Evolutionary conservation across 1,139 yeast genomes (phyloP).

Genomic region (Taphrina sp.): DNA sequence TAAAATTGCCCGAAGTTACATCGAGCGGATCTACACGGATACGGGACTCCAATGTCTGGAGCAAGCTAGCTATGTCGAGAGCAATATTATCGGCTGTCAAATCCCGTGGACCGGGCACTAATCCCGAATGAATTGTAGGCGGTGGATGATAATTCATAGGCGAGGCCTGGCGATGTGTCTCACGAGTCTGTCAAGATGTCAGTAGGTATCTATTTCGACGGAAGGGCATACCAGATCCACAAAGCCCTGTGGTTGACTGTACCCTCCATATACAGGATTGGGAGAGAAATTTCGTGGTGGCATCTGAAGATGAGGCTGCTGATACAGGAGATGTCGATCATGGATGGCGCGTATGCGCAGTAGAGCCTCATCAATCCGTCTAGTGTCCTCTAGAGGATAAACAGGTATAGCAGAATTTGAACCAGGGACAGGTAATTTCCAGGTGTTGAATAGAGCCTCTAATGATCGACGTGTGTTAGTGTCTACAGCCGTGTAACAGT

Average conservation of each 20-base stretch:
- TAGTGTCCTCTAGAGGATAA: slow-evolving; percentile 69
- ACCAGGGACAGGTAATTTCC: slow-evolving; percentile 66
- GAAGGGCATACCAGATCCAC: too few species aligned
- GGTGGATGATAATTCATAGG: too few species aligned
- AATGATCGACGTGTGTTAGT: slow-evolving; percentile 72
- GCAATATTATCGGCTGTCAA: background rate
- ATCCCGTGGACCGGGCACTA: too few species aligned
- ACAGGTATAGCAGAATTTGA: slow-evolving; percentile 57
- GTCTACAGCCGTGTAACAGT: slow-evolving; percentile 72
- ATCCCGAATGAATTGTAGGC: too few species aligned
- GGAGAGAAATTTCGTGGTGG: background rate
- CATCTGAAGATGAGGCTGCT: background rate
- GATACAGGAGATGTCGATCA: slow-evolving; percentile 3
- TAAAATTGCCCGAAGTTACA: background rate
- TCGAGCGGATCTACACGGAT: slow-evolving; percentile 8
- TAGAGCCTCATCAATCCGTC: slow-evolving; percentile 71
- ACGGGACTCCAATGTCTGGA: slow-evolving; percentile 6
- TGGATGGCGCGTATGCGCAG: slow-evolving; percentile 51
- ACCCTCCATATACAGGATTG: background rate
- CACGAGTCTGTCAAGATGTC: too few species aligned
- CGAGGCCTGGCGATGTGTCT: too few species aligned
- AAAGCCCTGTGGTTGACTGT: too few species aligned
- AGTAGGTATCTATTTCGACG: too few species aligned
- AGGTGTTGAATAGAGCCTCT: slow-evolving; percentile 75
- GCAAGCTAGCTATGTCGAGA: slow-evolving; percentile 3